These are phyloP conservation scores for Parascedosporium putredinis DNA, from an alignment of 2,329 filamentous ascomycete genomes.

Conservation along the genomic window DNA sequence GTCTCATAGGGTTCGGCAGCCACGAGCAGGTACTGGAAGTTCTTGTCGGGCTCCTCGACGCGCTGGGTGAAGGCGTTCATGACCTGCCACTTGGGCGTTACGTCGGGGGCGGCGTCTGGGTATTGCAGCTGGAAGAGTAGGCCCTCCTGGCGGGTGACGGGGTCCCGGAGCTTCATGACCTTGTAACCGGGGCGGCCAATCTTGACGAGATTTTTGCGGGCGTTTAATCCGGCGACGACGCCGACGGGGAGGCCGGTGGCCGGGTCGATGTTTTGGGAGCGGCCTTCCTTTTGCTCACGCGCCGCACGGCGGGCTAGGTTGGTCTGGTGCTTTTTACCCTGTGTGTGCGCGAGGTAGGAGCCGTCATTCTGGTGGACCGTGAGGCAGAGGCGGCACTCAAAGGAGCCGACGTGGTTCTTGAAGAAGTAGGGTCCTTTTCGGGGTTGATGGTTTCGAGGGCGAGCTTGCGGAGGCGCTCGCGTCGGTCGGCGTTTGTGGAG, in stretches of 20 bases:
- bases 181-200: conserved; percentile 95
- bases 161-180: conserved; percentile 91
- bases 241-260: conserved; percentile 62
- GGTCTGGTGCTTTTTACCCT: conserved; percentile 97
- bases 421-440: conserved; percentile 99
- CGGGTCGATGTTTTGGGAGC: conserved; percentile 51
- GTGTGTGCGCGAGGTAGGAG: conserved; percentile 95
- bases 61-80: conserved; percentile 98
- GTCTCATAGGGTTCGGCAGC: conserved; percentile 98
- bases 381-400: conserved; percentile 92
- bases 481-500: conserved; percentile 90
- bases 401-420: conserved; percentile 97
- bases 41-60: conserved; percentile 87
- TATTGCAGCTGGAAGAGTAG: conserved; percentile 95
- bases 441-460: conserved; percentile 98
- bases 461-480: conserved; percentile 93
- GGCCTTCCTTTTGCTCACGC: conserved; percentile 87
- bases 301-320: conserved; percentile 92
- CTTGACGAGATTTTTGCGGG: conserved; percentile 80
- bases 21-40: conserved; percentile 88
- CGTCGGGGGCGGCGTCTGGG: conserved; percentile 71
- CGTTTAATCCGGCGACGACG: conserved; percentile 55
- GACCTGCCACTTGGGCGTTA: conserved; percentile 77
- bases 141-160: conserved; percentile 77
- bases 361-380: conserved; percentile 99